These are phyloP conservation scores for Diospyros lotus DNA, from an alignment of 148 eudicot genomes.

Conservation along the genomic window DNA sequence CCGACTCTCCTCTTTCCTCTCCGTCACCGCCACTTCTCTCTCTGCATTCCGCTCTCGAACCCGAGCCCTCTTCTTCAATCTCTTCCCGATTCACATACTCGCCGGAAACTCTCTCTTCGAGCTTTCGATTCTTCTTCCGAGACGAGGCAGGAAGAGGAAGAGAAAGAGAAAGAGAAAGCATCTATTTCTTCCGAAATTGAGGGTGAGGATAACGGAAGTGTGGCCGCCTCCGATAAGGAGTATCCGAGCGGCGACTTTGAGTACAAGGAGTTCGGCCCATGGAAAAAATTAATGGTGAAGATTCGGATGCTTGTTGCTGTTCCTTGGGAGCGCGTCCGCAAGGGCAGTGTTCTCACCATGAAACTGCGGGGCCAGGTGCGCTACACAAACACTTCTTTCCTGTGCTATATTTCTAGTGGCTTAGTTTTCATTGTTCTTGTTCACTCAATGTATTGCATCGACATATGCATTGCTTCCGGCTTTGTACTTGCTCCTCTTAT, in stretches of 20 bases:
- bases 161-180: conserved; percentile 4
- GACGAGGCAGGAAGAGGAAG: neutral
- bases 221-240: conserved; percentile 9
- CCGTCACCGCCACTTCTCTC: conserved; percentile 10
- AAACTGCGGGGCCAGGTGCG: conserved; percentile 87
- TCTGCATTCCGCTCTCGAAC: neutral
- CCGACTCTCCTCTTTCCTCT: conserved; percentile 10
- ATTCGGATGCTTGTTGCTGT: conserved; percentile 63
- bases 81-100: neutral
- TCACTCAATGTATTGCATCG: too few relatives aligned
- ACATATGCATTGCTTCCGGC: too few relatives aligned
- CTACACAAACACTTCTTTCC: neutral
- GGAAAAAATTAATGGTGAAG: conserved; percentile 68
- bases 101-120: conserved; percentile 11
- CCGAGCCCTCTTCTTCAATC: conserved; percentile 1
- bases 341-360: conserved; percentile 76
- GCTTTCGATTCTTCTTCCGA: conserved; percentile 18
- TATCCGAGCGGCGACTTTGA: conserved; percentile 81
- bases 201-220: conserved; percentile 10
- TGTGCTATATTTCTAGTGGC: too few relatives aligned
- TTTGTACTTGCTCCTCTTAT: too few relatives aligned
- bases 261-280: conserved; percentile 38
- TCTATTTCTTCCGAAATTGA: neutral
- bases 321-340: conserved; percentile 77
- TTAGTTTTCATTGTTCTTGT: too few relatives aligned